These are phyloP conservation scores for Rutidosis leptorrhynchoides DNA, from an alignment of 129 eudicot genomes.

Conservation along the genomic window DNA sequence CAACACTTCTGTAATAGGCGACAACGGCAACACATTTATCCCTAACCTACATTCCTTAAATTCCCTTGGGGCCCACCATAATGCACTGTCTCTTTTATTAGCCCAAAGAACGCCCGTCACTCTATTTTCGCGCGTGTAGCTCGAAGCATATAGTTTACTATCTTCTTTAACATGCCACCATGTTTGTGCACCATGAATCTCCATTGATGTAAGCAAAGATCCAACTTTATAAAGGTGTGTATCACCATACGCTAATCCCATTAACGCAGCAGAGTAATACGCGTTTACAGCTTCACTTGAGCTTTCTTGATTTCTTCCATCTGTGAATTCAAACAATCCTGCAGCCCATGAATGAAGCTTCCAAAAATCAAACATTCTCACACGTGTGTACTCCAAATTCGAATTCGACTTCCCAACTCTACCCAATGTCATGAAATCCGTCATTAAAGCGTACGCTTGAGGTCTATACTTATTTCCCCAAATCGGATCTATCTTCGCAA, in stretches of 20 bases:
- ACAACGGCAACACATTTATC: slow-evolving; percentile 68
- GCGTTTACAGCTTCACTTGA: slow-evolving; percentile 89
- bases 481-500: slow-evolving; percentile 67
- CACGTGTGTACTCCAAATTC: slow-evolving; percentile 55
- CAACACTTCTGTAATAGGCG: slow-evolving; percentile 68
- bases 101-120: slow-evolving; percentile 84
- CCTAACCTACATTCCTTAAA: slow-evolving; percentile 68
- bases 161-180: slow-evolving; percentile 89
- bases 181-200: slow-evolving; percentile 66
- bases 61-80: slow-evolving; percentile 92
- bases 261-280: slow-evolving; percentile 78
- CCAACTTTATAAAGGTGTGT: slow-evolving; percentile 57
- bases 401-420: slow-evolving; percentile 13
- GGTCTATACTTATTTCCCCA: slow-evolving; percentile 85
- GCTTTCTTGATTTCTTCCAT: slow-evolving; percentile 89
- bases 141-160: slow-evolving; percentile 45
- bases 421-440: slow-evolving; percentile 70
- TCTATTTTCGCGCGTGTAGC: slow-evolving; percentile 58
- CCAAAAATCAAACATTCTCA: slow-evolving; percentile 80
- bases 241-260: slow-evolving; percentile 91
- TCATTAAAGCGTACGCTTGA: slow-evolving; percentile 74
- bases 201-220: slow-evolving; percentile 63
- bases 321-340: slow-evolving; percentile 71
- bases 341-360: slow-evolving; percentile 93
- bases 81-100: slow-evolving; percentile 72